Evolutionary conservation across 2,329 filamentous ascomycete species (phyloP).

Genomic region (Colletotrichum cordylinicola): DNA sequence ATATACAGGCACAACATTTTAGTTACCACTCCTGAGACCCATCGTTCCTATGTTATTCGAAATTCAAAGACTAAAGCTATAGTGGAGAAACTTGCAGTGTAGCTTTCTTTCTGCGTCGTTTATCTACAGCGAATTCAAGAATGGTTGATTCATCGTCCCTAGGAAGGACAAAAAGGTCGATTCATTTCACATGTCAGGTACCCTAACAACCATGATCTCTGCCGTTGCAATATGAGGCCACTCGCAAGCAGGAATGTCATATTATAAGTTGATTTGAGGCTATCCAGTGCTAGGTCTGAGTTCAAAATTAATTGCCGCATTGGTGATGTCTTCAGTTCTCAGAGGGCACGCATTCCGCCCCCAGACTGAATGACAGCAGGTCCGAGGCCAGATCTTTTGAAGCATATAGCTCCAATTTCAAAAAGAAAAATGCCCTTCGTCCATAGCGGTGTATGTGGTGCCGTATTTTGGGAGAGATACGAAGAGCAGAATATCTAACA

Average conservation of each 20-base stretch:
- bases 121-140: too few species aligned
- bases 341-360: neutral
- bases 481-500: neutral
- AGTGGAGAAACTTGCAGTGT: too few species aligned
- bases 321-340: neutral
- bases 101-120: too few species aligned
- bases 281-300: accelerated
- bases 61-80: too few species aligned
- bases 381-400: accelerated
- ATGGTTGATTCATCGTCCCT: neutral
- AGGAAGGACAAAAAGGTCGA: neutral
- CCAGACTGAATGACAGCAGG: neutral
- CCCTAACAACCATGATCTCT: neutral
- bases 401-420: neutral
- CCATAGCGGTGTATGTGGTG: neutral
- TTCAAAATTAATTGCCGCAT: neutral
- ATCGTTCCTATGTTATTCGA: too few species aligned
- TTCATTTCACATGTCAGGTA: neutral
- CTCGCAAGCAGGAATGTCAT: accelerated
- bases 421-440: too few species aligned
- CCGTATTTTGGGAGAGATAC: neutral
- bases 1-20: too few species aligned
- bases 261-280: neutral
- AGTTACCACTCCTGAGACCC: too few species aligned
- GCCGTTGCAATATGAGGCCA: neutral